Percentiles rank a stretch among this genome's conserved stretches.
Evolutionary conservation across 495 filamentous ascomycete genomes (phyloP).

Genomic region (Bacidia gigantensis): DNA sequence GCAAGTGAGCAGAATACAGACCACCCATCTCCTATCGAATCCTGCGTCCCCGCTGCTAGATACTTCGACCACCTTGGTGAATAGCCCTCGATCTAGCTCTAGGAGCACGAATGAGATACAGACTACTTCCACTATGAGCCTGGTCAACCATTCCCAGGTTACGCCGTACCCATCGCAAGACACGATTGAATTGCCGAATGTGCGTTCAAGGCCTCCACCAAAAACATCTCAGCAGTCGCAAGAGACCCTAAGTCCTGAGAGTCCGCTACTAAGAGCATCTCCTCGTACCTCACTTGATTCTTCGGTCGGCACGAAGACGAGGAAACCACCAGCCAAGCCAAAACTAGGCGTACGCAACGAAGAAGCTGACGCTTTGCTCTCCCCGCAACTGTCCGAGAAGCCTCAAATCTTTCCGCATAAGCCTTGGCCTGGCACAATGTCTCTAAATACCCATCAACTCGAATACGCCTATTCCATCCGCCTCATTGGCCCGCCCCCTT

Average conservation of each 20-base stretch:
- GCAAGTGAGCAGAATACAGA: background rate
- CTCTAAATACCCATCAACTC: conserved; percentile 3
- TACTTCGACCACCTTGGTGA: conserved; percentile 1
- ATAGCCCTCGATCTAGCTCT: background rate
- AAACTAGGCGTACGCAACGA: too few species aligned
- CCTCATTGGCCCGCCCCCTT: conserved; percentile 1
- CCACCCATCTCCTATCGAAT: background rate
- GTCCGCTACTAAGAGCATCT: too few species aligned
- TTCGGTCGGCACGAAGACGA: too few species aligned
- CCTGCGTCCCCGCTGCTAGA: background rate
- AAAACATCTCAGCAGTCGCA: too few species aligned
- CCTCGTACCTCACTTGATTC: too few species aligned
- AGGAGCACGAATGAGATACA: background rate
- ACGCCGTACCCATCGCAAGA: background rate
- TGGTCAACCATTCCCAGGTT: background rate
- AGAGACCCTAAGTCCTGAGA: too few species aligned
- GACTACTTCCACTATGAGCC: background rate
- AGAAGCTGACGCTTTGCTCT: background rate
- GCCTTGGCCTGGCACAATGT: conserved; percentile 1
- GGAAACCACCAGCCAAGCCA: too few species aligned
- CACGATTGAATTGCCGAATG: too few species aligned
- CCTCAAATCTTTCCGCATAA: conserved; percentile 1
- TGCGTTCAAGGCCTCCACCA: too few species aligned
- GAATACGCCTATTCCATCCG: conserved; percentile 5
- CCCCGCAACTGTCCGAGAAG: background rate